Percentiles rank a stretch among this genome's conserved stretches.
phyloP scores from a whole-genome alignment of 2,329 filamentous ascomycete species.

The Calonectria fujianensis region DNA sequence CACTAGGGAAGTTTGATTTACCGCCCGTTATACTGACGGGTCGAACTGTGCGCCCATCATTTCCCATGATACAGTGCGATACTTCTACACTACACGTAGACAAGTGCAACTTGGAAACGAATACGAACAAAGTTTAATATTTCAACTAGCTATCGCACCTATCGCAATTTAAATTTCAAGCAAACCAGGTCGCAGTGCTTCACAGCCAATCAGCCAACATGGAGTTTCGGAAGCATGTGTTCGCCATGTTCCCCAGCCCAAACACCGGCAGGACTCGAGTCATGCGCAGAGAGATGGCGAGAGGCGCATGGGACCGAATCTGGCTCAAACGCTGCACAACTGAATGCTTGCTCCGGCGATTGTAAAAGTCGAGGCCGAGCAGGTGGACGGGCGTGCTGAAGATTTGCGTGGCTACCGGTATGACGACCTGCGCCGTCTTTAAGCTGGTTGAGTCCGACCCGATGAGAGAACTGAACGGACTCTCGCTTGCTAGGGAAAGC shows the following conservation, averaged over 20 bases:
- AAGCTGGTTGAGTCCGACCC: conserved; percentile 50
- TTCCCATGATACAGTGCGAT: neutral
- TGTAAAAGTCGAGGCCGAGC: conserved; percentile 49
- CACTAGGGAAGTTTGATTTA: neutral
- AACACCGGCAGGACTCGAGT: conserved; percentile 49
- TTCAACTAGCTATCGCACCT: neutral
- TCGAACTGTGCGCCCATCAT: neutral
- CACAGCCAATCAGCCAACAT: conserved; percentile 42
- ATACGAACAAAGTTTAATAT: neutral
- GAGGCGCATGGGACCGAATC: conserved; percentile 39
- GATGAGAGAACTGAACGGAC: conserved; percentile 47
- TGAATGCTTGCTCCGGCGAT: conserved; percentile 43
- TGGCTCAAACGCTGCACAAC: conserved; percentile 46
- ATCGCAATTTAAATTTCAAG: conserved; percentile 6
- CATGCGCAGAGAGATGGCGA: conserved; percentile 53
- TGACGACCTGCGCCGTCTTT: conserved; percentile 51
- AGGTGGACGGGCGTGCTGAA: conserved; percentile 53
- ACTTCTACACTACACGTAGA: neutral
- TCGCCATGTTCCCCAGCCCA: conserved; percentile 51
- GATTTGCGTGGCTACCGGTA: conserved; percentile 50
- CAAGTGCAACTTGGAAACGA: neutral
- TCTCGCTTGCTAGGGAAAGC: conserved; percentile 44
- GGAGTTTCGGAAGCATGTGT: conserved; percentile 50
- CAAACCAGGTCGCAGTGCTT: neutral
- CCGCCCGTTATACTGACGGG: neutral